Base-by-base conservation (phyloP, 805 yeast genomes). In the Candida qinlingensis region DNA sequence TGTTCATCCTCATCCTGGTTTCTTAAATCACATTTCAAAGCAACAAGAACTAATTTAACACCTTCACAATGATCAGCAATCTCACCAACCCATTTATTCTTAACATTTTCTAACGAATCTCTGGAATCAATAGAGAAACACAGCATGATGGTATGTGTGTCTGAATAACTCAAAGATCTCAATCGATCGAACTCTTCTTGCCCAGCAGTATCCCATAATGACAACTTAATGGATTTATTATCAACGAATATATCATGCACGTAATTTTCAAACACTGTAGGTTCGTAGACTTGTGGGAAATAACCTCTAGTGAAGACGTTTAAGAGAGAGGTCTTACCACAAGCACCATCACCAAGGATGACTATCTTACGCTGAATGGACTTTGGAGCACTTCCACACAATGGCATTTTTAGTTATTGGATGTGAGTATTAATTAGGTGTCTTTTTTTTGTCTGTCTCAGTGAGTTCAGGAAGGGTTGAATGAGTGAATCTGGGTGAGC, bases 161-260 rank as follows among this genome's bases (percentile, higher is more conserved):
- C 98, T 29, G 91, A 83, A 67, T 94, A 94, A 44, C 96, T 86
- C 52, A 92, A 74, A 1, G 97, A 88, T 66, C 99, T 80, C 66
- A 92, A 76, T 54, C 97, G 78, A 67, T 92, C 99, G 60, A 92
- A 92, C 70, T 92, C 99, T 70, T 92, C 99, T 73, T 92, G 99
- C 7, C 99, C 99, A 1, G 99, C 99, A 6, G 99, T 92, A 66
- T 92, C 99, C 99, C 99, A 94, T 47, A 92, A 73, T 12, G 97
- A 90, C 49, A 92, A 72, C 62, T 91, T 96, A 59, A 92, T 87
- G 44, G 94, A 89, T 65, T 88, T 89, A 45, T 92, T 92, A 65
- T 92, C 99, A 47, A 92, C 90, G 69, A 88, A 92, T 55, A 92
- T 94, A 65, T 92, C 98, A 68, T 92, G 98, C 51, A 91, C 96